Evolutionary conservation across 2,329 filamentous ascomycete species (phyloP).

Genomic region (Talaromyces sp.): DNA sequence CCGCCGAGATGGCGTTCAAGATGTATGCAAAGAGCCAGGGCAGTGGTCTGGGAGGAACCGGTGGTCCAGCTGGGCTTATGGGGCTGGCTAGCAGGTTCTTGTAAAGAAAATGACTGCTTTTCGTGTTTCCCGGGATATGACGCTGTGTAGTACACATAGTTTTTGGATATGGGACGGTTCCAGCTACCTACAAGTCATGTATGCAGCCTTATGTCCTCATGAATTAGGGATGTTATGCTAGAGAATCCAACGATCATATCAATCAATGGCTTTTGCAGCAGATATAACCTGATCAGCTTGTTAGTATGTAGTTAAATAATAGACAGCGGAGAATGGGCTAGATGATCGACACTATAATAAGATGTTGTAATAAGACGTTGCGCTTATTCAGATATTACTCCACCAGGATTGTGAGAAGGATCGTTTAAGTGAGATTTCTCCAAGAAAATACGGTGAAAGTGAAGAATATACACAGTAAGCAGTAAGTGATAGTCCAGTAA

Average conservation of each 20-base stretch:
- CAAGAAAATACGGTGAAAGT: not conserved
- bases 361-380: not conserved
- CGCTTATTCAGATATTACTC: not conserved
- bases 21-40: constrained; percentile 80
- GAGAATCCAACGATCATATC: not conserved
- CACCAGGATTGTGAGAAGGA: too few species aligned
- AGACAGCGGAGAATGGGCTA: not conserved
- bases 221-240: not conserved
- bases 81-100: constrained; percentile 58
- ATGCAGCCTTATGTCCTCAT: not conserved
- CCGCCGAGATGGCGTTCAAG: constrained; percentile 81
- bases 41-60: constrained; percentile 41
- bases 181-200: too few species aligned
- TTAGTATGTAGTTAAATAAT: not conserved
- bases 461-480: too few species aligned
- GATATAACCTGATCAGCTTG: not conserved
- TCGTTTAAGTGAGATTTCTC: not conserved
- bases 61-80: constrained; percentile 48
- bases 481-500: not conserved
- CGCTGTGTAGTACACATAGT: not conserved
- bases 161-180: not conserved
- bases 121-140: not conserved
- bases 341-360: not conserved
- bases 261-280: not conserved
- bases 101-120: constrained; percentile 4